Percentiles rank a stretch among this genome's conserved stretches.
These are phyloP conservation scores for Caloboletus firmus DNA, from an alignment of 1,284 basidiomycete species.

Conservation along the genomic window DNA sequence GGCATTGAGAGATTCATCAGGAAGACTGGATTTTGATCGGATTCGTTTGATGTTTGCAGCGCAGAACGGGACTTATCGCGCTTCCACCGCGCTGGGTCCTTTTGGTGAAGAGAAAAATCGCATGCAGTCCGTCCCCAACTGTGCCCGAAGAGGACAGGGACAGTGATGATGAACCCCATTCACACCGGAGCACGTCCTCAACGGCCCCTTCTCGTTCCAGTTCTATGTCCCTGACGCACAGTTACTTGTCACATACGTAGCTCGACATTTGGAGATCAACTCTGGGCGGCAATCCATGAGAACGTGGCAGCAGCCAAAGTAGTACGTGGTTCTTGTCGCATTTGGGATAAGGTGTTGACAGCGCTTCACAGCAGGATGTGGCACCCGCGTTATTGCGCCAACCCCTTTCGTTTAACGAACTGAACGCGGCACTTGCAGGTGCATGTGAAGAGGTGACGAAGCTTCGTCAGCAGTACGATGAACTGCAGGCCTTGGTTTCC, in stretches of 20 bases:
- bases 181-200: slow-evolving; percentile 11
- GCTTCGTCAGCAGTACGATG: slow-evolving; percentile 29
- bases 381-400: slow-evolving; percentile 1
- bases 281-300: slow-evolving; percentile 13
- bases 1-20: slow-evolving; percentile 28
- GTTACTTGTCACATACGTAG: slow-evolving; percentile 23
- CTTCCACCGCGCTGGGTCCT: neutral
- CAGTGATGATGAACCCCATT: slow-evolving; percentile 20
- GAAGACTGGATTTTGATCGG: slow-evolving; percentile 35
- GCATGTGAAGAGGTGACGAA: slow-evolving; percentile 27
- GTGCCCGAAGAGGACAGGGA: slow-evolving; percentile 9
- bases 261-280: slow-evolving; percentile 26
- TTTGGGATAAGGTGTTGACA: slow-evolving; percentile 6
- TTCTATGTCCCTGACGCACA: slow-evolving; percentile 18
- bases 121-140: neutral
- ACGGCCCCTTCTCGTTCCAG: slow-evolving; percentile 12
- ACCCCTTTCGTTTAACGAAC: slow-evolving; percentile 26
- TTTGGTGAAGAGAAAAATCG: neutral
- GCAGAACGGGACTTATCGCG: slow-evolving; percentile 8
- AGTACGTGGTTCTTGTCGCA: neutral
- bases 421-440: slow-evolving; percentile 27
- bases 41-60: slow-evolving; percentile 31
- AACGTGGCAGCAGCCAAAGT: slow-evolving; percentile 10
- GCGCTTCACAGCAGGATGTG: slow-evolving; percentile 12
- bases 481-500: slow-evolving; percentile 19